Evolutionary conservation across 306 rosid genomes (phyloP).

Genomic region (Sindora glabra): DNA sequence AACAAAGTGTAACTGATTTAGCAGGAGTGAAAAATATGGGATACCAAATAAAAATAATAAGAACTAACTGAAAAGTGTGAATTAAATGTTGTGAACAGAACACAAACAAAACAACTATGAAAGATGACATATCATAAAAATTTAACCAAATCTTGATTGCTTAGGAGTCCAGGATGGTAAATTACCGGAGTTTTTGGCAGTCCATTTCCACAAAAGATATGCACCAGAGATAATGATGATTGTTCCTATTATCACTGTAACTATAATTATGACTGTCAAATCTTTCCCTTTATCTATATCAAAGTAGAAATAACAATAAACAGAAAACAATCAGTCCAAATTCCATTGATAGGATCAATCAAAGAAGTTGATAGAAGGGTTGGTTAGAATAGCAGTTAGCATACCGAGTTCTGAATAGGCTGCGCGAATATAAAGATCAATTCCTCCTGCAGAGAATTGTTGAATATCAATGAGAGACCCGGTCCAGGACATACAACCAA

Average conservation of each 20-base stretch:
- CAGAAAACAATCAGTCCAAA: neutral
- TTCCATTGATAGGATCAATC: neutral
- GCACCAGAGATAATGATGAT: neutral
- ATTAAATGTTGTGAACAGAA: too few species aligned
- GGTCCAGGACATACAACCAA: constrained; percentile 36
- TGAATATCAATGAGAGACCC: constrained; percentile 19
- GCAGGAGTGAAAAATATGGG: too few species aligned
- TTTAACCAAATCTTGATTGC: too few species aligned
- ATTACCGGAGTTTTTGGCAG: neutral
- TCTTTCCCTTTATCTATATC: neutral
- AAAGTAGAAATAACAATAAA: neutral
- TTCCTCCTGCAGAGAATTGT: constrained; percentile 16
- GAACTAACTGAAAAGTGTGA: too few species aligned
- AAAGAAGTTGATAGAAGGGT: neutral
- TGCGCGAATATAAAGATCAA: constrained; percentile 29
- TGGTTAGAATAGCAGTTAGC: neutral
- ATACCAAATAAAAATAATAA: too few species aligned
- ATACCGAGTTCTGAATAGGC: constrained; percentile 35
- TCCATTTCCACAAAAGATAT: constrained; percentile 13
- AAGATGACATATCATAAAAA: neutral
- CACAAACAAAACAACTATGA: too few species aligned
- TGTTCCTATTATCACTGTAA: neutral
- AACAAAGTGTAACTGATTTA: too few species aligned
- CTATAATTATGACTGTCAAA: neutral
- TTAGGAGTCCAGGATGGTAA: too few species aligned